Conservation (phyloP, 345 rosid genomes). For the Sisymbrium altissimum region DNA sequence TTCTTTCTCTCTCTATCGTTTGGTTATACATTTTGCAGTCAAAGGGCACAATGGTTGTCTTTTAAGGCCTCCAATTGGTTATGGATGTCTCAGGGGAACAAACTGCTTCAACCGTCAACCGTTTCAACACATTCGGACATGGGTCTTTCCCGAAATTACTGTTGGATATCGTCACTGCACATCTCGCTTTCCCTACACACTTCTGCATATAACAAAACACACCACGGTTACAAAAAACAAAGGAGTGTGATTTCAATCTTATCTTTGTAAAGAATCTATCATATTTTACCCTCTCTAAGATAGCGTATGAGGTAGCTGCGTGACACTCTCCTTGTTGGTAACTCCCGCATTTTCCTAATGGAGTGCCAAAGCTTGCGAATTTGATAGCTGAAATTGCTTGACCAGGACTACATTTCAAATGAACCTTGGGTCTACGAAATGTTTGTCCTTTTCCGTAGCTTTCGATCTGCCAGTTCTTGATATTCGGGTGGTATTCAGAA, state of each 20-base stretch:
- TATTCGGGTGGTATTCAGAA: constrained; percentile 80
- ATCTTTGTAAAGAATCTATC: not conserved
- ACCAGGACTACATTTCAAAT: constrained; percentile 73
- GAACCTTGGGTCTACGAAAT: constrained; percentile 85
- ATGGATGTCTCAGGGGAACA: constrained; percentile 53
- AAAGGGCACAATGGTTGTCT: constrained; percentile 12
- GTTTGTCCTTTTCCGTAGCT: constrained; percentile 91
- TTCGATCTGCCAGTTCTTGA: constrained; percentile 98
- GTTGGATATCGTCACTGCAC: constrained; percentile 73
- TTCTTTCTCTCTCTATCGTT: constrained; percentile 29
- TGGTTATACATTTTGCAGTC: constrained; percentile 38
- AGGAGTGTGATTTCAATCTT: not conserved
- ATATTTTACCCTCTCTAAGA: constrained; percentile 65
- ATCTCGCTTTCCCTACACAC: constrained; percentile 77
- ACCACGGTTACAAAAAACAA: constrained; percentile 15
- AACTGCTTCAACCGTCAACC: constrained; percentile 75
- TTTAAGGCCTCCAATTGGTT: constrained; percentile 45
- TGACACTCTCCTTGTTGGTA: constrained; percentile 96
- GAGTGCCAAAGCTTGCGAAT: constrained; percentile 98
- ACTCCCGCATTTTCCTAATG: constrained; percentile 92
- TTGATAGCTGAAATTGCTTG: constrained; percentile 78
- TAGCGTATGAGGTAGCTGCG: constrained; percentile 68
- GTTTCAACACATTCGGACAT: constrained; percentile 78
- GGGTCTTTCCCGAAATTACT: constrained; percentile 81
- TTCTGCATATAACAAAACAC: constrained; percentile 44